Conservation (phyloP, 495 filamentous ascomycete species). For the Aspergillus ellipticus region DNA sequence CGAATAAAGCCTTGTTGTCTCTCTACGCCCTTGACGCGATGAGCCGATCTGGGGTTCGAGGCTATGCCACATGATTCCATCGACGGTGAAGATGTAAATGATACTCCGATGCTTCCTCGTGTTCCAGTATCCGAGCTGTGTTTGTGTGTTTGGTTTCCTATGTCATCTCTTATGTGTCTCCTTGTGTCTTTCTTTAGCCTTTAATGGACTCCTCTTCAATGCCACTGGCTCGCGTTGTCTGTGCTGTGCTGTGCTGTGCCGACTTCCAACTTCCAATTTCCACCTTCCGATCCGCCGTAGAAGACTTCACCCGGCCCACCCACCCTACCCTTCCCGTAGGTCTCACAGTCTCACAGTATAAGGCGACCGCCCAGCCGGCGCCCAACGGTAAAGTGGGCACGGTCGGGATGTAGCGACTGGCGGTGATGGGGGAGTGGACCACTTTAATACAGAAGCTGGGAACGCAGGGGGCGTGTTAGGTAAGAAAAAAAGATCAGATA, state of each 20-base stretch:
- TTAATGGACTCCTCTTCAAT: background rate
- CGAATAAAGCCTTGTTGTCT: slow-evolving; percentile 40
- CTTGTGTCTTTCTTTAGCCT: slow-evolving; percentile 9
- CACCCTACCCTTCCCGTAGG: too few species aligned
- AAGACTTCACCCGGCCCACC: too few species aligned
- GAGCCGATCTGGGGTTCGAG: slow-evolving; percentile 22
- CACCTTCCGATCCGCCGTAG: too few species aligned
- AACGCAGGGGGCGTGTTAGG: background rate
- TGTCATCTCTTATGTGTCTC: slow-evolving; percentile 10
- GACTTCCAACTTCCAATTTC: too few species aligned
- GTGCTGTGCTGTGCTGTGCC: background rate
- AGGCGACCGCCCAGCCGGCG: background rate
- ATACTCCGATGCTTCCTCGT: slow-evolving; percentile 39
- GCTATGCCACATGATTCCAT: slow-evolving; percentile 27
- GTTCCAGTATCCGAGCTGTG: slow-evolving; percentile 32
- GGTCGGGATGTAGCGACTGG: background rate
- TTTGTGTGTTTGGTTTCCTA: slow-evolving; percentile 18
- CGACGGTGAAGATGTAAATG: slow-evolving; percentile 47
- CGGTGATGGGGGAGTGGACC: background rate
- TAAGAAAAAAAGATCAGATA: slow-evolving; percentile 24
- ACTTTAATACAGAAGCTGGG: background rate
- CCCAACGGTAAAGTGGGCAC: background rate
- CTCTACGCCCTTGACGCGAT: slow-evolving; percentile 30
- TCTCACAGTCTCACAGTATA: background rate
- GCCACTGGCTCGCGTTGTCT: background rate